Percentiles rank a stretch among this genome's conserved stretches.
phyloP scores from a whole-genome alignment of 2,329 filamentous ascomycete genomes.

The Aspergillus sp. region DNA sequence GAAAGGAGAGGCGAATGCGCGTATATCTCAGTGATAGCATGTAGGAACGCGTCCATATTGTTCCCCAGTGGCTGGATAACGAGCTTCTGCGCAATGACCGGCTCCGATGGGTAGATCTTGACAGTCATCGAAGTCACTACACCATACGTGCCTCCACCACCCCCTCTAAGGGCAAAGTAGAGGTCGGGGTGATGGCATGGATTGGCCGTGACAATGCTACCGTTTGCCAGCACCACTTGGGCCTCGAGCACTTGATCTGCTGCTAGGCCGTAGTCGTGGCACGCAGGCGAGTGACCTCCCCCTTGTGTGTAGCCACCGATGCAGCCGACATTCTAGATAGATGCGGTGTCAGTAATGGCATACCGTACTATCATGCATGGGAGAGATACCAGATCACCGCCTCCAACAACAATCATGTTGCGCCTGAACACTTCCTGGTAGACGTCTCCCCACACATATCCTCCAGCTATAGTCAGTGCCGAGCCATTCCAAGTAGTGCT shows the following conservation, averaged over 20 bases:
- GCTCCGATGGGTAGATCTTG: constrained; percentile 47
- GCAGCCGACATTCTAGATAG: constrained; percentile 49
- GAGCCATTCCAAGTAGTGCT: constrained; percentile 31
- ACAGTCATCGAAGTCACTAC: constrained; percentile 48
- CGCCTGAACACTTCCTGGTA: constrained; percentile 27
- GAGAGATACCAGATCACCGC: constrained; percentile 17
- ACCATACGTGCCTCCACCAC: constrained; percentile 16
- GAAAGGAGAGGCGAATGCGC: no score
- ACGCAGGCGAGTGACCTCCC: constrained; percentile 56
- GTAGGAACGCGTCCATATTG: no score
- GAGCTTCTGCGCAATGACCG: not conserved
- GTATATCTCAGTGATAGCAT: no score
- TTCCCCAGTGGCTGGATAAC: no score
- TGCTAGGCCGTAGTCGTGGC: constrained; percentile 50
- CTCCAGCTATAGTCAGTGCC: constrained; percentile 30
- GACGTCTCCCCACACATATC: constrained; percentile 21
- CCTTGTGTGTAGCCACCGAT: constrained; percentile 60
- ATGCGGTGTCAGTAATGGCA: no score
- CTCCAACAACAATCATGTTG: constrained; percentile 30
- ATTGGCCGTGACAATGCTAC: constrained; percentile 11
- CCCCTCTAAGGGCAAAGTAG: constrained; percentile 20
- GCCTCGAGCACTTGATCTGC: constrained; percentile 52
- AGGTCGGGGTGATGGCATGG: constrained; percentile 16
- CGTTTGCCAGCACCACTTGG: constrained; percentile 48
- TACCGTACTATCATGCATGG: no score